Conservation (phyloP, 139 green algal species). For the Closterium sp. region DNA sequence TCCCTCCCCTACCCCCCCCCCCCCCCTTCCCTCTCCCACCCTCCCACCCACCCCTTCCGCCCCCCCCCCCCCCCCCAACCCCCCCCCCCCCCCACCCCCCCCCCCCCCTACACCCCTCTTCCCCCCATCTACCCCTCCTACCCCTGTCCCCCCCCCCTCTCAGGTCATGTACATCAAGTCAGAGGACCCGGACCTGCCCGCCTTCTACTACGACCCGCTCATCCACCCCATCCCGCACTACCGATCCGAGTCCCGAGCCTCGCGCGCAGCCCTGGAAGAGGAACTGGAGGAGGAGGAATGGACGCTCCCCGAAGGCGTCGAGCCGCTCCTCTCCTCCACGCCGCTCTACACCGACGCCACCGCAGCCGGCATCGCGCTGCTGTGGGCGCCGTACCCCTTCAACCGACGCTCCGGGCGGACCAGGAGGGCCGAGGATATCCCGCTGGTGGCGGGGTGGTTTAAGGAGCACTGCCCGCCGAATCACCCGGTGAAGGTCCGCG, state of each 20-base stretch:
- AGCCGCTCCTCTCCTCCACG: constrained; percentile 55
- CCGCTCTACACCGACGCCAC: constrained; percentile 86
- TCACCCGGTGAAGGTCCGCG: constrained; percentile 94
- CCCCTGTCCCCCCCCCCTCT: no score
- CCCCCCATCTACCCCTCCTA: no score
- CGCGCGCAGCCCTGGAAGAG: constrained; percentile 33
- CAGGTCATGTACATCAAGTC: constrained; percentile 96
- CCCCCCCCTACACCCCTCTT: no score
- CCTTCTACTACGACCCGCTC: constrained; percentile 99
- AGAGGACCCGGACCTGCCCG: constrained; percentile 97
- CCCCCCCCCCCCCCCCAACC: no score
- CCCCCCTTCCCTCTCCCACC: no score
- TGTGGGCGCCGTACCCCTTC: constrained; percentile 94
- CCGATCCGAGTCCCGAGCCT: constrained; percentile 53
- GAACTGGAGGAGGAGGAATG: constrained; percentile 80
- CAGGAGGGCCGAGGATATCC: constrained; percentile 87
- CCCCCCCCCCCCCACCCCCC: no score
- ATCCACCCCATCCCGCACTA: constrained; percentile 97
- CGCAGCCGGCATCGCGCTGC: constrained; percentile 83
- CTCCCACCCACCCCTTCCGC: no score
- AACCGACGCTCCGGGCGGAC: constrained; percentile 83
- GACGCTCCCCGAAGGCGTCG: constrained; percentile 78
- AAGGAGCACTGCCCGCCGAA: constrained; percentile 74
- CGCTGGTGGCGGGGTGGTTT: constrained; percentile 94
- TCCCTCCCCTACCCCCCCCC: no score